Evolutionary conservation across 2,329 filamentous ascomycete species (phyloP).

Genomic region (Colletotrichum sp.): DNA sequence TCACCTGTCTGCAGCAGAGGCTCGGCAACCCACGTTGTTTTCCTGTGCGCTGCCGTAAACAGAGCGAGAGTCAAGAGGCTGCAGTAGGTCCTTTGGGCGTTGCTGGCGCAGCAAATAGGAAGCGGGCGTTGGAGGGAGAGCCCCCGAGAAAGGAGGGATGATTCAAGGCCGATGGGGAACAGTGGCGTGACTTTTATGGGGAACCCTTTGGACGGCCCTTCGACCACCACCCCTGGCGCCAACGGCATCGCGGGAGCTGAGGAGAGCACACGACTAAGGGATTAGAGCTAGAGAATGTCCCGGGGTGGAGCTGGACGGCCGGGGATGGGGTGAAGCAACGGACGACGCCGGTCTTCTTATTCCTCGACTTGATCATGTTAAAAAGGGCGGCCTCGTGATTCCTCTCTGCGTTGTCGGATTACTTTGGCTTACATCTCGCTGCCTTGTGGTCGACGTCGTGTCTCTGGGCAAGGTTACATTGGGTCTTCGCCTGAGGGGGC

Average conservation of each 20-base stretch:
- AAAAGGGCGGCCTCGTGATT: background rate
- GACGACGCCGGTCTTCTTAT: background rate
- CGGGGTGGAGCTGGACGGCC: conserved; percentile 10
- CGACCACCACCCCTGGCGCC: background rate
- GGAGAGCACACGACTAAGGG: background rate
- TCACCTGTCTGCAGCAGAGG: background rate
- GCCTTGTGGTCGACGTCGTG: background rate
- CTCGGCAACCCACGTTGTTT: background rate
- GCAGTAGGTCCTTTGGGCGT: background rate
- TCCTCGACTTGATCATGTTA: background rate
- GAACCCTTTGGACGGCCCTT: background rate
- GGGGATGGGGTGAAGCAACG: background rate
- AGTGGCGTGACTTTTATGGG: conserved; percentile 22
- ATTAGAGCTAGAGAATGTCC: conserved; percentile 8
- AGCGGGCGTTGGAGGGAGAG: background rate
- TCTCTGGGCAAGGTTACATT: background rate
- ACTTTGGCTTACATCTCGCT: background rate
- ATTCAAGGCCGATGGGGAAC: conserved; percentile 10
- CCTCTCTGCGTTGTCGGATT: background rate
- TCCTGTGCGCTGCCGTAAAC: background rate
- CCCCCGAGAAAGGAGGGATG: background rate
- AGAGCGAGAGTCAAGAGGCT: background rate
- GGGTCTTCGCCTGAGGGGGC: background rate
- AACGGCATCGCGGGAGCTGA: background rate
- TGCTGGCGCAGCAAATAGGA: background rate